Base-by-base conservation (phyloP, 768 basidiomycete species). In the Pisolithus sp. region DNA sequence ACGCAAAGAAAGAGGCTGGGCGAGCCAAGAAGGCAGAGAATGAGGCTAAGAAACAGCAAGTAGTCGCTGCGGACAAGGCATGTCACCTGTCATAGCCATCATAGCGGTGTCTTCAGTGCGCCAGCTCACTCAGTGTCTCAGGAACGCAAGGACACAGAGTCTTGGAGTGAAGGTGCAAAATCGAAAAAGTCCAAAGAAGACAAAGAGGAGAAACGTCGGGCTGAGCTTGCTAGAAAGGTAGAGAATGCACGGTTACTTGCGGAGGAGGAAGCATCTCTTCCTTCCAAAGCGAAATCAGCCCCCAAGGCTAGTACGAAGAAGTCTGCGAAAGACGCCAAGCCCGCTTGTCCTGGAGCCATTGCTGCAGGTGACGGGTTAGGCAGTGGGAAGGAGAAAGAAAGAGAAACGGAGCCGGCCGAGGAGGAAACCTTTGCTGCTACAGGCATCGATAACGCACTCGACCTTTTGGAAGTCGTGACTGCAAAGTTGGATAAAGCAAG, bases 401-500 rank as follows among this genome's bases (percentile, higher is more conserved):
- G 7, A 18, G 53, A 37, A 17, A 56, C 66, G 40, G 53, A 47
- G 9, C 50, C 57, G 40, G 62, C 71, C 48, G 76, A 80, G 50
- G 67, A 77, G 12, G 85, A 92, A 70, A 85, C 83, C 61, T 89
- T 76, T 67, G 65, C 82, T 3, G 93, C 93, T 13, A 91, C 89
- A 21, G 93, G 93, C 12, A 80, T 97, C 49, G 93, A 97, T 62
- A 86, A 91, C 65, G 92, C 89, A 8, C 66, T 97, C 47, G 93
- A 97, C 68, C 76, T 95, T 50, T 67, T 96, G 55, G 88, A 91
- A 52, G 79, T 93, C 4, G 91, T 95, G 24, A 94, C 83, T 44
- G 89, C 89, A 3, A 93, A 92, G 77, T 85, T 81, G 80, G 93
- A 95, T 68, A 95, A 95, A 71, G 89, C 90, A 2, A 90, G 88